Evolutionary conservation across 2,329 filamentous ascomycete genomes (phyloP).

Genomic region (Penicillium sp.): DNA sequence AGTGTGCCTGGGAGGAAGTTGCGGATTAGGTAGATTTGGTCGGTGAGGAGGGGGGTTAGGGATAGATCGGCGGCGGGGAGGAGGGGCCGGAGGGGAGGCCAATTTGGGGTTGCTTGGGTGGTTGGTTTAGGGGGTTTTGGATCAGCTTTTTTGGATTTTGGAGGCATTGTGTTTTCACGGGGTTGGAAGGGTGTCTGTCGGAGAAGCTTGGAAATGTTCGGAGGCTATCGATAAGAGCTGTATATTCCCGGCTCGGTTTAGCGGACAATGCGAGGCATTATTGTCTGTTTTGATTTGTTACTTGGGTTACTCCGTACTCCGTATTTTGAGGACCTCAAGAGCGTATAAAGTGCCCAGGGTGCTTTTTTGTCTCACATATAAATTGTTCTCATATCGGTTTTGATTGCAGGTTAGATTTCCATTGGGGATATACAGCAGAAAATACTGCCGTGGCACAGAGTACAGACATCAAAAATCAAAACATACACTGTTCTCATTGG

Average conservation of each 20-base stretch:
- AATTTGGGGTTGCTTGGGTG: constrained; percentile 52
- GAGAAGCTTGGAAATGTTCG: neutral
- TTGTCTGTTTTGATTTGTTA: neutral
- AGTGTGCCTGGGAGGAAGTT: constrained; percentile 74
- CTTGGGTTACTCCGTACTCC: too few relatives aligned
- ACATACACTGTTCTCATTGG: too few relatives aligned
- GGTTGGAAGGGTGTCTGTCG: neutral
- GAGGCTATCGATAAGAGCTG: constrained; percentile 4
- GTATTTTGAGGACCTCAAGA: too few relatives aligned
- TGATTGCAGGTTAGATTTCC: too few relatives aligned
- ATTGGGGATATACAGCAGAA: too few relatives aligned
- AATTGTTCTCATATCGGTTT: too few relatives aligned
- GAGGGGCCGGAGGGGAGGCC: constrained; percentile 71
- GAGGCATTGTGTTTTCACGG: neutral
- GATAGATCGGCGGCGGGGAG: constrained; percentile 66
- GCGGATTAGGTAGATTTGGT: constrained; percentile 72
- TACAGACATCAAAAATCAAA: too few relatives aligned
- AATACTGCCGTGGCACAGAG: too few relatives aligned
- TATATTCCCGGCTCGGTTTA: neutral
- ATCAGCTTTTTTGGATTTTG: constrained; percentile 6
- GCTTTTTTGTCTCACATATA: too few relatives aligned
- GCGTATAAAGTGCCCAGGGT: too few relatives aligned
- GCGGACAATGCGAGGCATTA: neutral
- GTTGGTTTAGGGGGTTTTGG: constrained; percentile 19
- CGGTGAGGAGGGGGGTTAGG: constrained; percentile 58